Percentiles rank a stretch among this genome's conserved stretches.
Conservation (phyloP, 805 yeast species). For the Candida michaelii region DNA sequence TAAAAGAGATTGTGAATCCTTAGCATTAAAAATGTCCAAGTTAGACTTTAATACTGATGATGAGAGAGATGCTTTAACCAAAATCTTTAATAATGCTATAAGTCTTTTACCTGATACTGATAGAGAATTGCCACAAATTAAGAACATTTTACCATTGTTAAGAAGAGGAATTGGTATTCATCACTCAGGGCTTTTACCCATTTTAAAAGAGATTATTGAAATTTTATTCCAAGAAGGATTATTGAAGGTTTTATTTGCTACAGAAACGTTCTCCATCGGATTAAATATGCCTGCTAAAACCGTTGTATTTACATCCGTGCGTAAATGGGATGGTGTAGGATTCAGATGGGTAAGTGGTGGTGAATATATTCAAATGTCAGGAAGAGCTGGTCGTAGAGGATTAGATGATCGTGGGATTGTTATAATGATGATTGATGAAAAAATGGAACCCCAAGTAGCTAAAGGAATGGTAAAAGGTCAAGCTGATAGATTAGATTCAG, state of each 20-base stretch:
- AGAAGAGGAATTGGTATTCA: conserved; percentile 98
- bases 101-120: conserved; percentile 86
- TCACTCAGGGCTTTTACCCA: conserved; percentile 94
- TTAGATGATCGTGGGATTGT: conserved; percentile 99
- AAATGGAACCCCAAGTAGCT: conserved; percentile 99
- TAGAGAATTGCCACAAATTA: conserved; percentile 90
- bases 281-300: conserved; percentile 99
- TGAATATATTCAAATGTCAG: conserved; percentile 99
- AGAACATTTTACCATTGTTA: conserved; percentile 82
- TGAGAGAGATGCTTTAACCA: conserved; percentile 86
- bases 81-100: conserved; percentile 89
- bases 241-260: conserved; percentile 90
- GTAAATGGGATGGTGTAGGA: conserved; percentile 97
- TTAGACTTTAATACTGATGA: conserved; percentile 92
- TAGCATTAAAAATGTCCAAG: conserved; percentile 94
- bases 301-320: conserved; percentile 93
- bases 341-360: conserved; percentile 99
- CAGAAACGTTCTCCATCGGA: conserved; percentile 98
- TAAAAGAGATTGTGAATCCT: conserved; percentile 92
- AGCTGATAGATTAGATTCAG: conserved; percentile 95
- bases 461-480: conserved; percentile 99
- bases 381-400: conserved; percentile 99
- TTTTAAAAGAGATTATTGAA: conserved; percentile 91
- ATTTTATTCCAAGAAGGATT: conserved; percentile 96
- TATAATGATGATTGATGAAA: conserved; percentile 98